Base-by-base conservation (phyloP, 257 asterid species). In the Nicotiana sylvestris region DNA sequence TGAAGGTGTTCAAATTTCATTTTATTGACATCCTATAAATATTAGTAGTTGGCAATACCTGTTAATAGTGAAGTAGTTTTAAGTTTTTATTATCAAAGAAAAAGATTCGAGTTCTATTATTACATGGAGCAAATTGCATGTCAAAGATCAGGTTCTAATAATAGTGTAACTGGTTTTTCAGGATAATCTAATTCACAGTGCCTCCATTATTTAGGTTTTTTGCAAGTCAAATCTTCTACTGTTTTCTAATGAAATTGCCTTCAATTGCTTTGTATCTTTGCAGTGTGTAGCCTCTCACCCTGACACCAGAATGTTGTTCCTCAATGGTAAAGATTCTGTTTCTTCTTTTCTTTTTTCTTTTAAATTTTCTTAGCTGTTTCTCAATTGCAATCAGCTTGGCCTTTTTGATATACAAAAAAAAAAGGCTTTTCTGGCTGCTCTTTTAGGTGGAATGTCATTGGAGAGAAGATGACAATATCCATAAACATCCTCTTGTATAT, bases 261-360 rank as follows among this genome's bases (percentile, higher is more conserved):
- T 33, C 25, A 3, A 10, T 15, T 76, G 61, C 55, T 27, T 60
- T 81, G 66, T 80, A 77, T 86, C 76, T 80, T 72, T 84, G 87
- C 86, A 87, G 92, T 84, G 89, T 39, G 80, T 89, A 37, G 89
- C 90, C 32, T 69, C 85, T 61, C 88, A 89, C 80, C 85, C 84
- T 27, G 74, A 62, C 43, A 89, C 89, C 66, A 87, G 87, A 67
- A 72, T 57, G 84, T 46, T 10, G 15, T 86, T 86, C 78, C 29
- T 83, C 33, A 55, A 66, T 60, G 92, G 92, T 87, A 87, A 68
- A 12, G 29, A 55, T 65, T 65, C 18, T 81, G 21, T 11, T 43
- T n/a, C 37, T 2, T 55, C n/a, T 55, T 55, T 53, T 53, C 46
- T 37, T 55, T 55, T 70, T 70, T 2, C 49, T 70, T 70, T 18